phyloP scores from a whole-genome alignment of 2,329 filamentous ascomycete genomes.

The Pseudocercospora ulei region DNA sequence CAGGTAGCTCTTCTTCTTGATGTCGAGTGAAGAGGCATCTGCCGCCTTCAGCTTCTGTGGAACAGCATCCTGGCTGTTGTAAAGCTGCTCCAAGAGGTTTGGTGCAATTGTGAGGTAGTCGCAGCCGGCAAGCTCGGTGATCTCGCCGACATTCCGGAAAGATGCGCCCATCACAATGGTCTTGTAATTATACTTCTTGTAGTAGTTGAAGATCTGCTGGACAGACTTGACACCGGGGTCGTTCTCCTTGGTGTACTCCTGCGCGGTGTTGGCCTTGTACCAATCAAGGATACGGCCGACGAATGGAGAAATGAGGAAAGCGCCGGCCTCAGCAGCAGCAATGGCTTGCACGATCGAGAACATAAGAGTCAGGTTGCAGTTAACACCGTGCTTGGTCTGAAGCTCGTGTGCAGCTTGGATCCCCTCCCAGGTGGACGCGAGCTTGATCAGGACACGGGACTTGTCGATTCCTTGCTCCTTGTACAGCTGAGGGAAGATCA shows the following conservation, averaged over 20 bases:
- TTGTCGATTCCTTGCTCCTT: constrained; percentile 82
- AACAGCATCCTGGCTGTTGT: constrained; percentile 69
- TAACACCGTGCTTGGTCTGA: constrained; percentile 89
- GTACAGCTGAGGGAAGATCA: constrained; percentile 61
- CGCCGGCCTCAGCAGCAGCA: constrained; percentile 84
- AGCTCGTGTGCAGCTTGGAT: constrained; percentile 98
- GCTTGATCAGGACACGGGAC: constrained; percentile 95
- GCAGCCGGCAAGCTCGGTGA: constrained; percentile 94
- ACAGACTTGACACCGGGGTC: constrained; percentile 96
- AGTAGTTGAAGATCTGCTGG: constrained; percentile 97
- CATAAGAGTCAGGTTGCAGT: constrained; percentile 98
- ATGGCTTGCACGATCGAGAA: constrained; percentile 94
- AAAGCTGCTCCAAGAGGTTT: constrained; percentile 84
- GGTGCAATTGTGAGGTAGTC: constrained; percentile 98
- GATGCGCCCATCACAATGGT: constrained; percentile 99
- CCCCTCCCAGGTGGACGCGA: constrained; percentile 98
- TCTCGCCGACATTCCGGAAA: constrained; percentile 92
- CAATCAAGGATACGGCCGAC: constrained; percentile 98
- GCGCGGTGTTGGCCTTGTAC: constrained; percentile 95
- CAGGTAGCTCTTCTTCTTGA: constrained; percentile 86
- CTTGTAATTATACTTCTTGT: constrained; percentile 99
- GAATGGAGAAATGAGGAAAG: constrained; percentile 98
- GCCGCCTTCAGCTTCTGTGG: constrained; percentile 84
- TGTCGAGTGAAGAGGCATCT: constrained; percentile 56
- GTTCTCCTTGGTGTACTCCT: constrained; percentile 79